phyloP scores from a whole-genome alignment of 2,329 filamentous ascomycete species.

The Leptographium procerum region DNA sequence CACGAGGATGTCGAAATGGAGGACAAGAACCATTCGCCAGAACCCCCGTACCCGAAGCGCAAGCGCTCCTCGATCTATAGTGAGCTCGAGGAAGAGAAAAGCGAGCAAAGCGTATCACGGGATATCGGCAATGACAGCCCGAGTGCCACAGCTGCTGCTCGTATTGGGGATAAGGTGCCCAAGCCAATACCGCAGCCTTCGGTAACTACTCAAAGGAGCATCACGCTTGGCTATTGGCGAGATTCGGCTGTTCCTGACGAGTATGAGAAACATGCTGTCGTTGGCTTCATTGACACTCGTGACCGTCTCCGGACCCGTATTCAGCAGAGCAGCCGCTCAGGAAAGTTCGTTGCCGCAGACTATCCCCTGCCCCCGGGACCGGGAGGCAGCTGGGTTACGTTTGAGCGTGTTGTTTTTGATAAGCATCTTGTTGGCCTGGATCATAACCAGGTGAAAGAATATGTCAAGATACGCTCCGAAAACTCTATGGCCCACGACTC shows the following conservation, averaged over 20 bases:
- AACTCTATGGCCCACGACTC: constrained; percentile 19
- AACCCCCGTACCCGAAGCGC: constrained; percentile 39
- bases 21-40: constrained; percentile 25
- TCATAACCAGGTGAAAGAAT: constrained; percentile 50
- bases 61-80: constrained; percentile 41
- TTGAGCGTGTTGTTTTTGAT: constrained; percentile 48
- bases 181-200: background rate
- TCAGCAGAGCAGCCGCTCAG: constrained; percentile 35
- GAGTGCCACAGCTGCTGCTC: background rate
- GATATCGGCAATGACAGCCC: background rate
- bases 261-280: constrained; percentile 43
- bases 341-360: constrained; percentile 32
- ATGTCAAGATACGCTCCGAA: constrained; percentile 42
- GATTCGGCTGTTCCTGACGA: constrained; percentile 40
- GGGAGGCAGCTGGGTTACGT: constrained; percentile 54
- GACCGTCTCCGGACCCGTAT: constrained; percentile 50
- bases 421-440: constrained; percentile 43
- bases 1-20: constrained; percentile 33
- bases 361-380: constrained; percentile 44
- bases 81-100: constrained; percentile 36
- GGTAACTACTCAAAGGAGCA: constrained; percentile 25
- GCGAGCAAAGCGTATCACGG: constrained; percentile 22
- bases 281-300: constrained; percentile 51
- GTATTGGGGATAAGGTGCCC: background rate
- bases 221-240: constrained; percentile 48